Evolutionary conservation across 1,284 basidiomycete species (phyloP).

Genomic region (Agroathelia rolfsii): DNA sequence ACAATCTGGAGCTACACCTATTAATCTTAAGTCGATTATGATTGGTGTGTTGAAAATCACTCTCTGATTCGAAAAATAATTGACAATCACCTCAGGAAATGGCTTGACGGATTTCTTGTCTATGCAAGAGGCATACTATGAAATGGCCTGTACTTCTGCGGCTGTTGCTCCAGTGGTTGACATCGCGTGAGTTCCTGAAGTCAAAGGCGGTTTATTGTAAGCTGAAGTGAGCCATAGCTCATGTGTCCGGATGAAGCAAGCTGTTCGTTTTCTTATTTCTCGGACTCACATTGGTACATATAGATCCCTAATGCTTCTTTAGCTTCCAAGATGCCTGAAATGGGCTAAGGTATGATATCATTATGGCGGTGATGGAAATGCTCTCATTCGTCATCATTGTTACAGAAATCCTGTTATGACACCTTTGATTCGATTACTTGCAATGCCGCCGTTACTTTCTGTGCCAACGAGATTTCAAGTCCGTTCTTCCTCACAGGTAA

Average conservation of each 20-base stretch:
- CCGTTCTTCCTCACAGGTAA: slow-evolving; percentile 29
- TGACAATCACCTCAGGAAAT: slow-evolving; percentile 33
- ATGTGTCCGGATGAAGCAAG: slow-evolving; percentile 40
- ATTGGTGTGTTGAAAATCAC: slow-evolving; percentile 55
- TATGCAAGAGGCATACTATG: slow-evolving; percentile 33
- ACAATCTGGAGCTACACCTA: slow-evolving; percentile 52
- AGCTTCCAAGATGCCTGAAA: slow-evolving; percentile 40
- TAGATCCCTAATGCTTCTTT: slow-evolving; percentile 5
- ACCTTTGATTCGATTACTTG: slow-evolving; percentile 44
- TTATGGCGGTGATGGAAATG: too few species aligned
- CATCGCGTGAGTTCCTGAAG: slow-evolving; percentile 18
- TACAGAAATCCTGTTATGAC: slow-evolving; percentile 31
- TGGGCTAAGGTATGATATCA: slow-evolving; percentile 36
- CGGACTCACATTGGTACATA: neutral
- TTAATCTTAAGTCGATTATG: slow-evolving; percentile 74
- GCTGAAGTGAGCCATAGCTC: slow-evolving; percentile 15
- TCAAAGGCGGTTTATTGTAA: slow-evolving; percentile 9
- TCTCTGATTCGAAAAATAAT: neutral
- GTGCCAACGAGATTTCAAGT: slow-evolving; percentile 22
- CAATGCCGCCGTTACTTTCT: slow-evolving; percentile 38
- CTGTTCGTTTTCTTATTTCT: slow-evolving; percentile 21
- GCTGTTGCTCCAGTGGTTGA: slow-evolving; percentile 31
- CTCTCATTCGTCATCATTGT: too few species aligned
- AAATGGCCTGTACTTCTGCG: slow-evolving; percentile 40
- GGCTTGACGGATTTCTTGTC: slow-evolving; percentile 38